Conservation (phyloP, 441 rosid species). For the Theobroma grandiflorum region DNA sequence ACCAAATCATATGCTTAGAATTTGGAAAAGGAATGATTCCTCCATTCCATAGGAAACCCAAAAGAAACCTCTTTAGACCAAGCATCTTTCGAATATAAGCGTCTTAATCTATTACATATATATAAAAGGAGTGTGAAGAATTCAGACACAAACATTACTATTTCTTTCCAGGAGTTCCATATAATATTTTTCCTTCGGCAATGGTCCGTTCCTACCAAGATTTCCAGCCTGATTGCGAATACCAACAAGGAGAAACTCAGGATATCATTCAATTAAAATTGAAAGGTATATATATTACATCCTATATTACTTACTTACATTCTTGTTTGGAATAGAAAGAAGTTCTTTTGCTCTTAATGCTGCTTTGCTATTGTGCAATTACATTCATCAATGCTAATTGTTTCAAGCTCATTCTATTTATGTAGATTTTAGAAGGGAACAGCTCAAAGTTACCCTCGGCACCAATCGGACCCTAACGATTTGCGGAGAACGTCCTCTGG, state of each 20-base stretch:
- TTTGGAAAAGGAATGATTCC: slow-evolving; percentile 9
- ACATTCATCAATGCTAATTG: background rate
- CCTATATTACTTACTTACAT: background rate
- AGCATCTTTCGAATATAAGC: background rate
- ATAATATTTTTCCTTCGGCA: background rate
- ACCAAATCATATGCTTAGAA: background rate
- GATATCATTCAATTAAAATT: slow-evolving; percentile 2
- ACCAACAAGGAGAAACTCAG: slow-evolving; percentile 11
- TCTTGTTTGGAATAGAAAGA: background rate
- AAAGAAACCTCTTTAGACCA: slow-evolving; percentile 1
- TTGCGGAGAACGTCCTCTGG: slow-evolving; percentile 8
- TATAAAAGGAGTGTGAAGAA: background rate
- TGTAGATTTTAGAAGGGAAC: slow-evolving; percentile 13
- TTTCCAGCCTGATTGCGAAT: slow-evolving; percentile 7
- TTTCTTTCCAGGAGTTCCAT: background rate
- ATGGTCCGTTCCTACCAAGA: slow-evolving; percentile 15
- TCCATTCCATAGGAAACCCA: background rate
- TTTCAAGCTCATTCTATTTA: background rate
- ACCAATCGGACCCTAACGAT: background rate
- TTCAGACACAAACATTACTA: background rate
- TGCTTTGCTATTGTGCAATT: background rate
- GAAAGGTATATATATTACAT: background rate
- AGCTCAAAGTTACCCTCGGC: background rate
- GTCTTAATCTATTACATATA: background rate
- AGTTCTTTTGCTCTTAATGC: background rate